Conservation (phyloP, 2,329 filamentous ascomycete genomes). For the Diaporthe sp. region DNA sequence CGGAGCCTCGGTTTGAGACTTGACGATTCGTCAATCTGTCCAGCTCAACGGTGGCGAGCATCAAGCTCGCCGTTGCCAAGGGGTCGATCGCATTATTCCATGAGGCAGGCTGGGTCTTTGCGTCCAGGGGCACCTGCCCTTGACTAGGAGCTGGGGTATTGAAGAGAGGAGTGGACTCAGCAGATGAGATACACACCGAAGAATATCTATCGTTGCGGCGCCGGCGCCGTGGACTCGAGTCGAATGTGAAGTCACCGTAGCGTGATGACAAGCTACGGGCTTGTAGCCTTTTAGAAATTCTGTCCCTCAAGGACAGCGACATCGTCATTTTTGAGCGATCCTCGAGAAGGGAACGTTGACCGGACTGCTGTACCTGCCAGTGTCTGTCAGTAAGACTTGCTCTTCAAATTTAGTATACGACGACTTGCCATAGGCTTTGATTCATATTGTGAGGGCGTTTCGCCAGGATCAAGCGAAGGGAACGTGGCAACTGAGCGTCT, state of each 20-base stretch:
- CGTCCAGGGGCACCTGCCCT: neutral
- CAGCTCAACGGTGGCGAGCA: neutral
- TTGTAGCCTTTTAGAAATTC: neutral
- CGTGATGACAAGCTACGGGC: neutral
- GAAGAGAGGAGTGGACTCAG: slow-evolving; percentile 4
- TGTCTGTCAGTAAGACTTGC: neutral
- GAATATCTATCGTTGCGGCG: neutral
- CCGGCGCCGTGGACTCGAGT: neutral
- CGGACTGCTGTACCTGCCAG: neutral
- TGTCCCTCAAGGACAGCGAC: neutral
- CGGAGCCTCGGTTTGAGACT: neutral
- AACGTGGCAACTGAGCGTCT: no score
- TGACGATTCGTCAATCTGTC: neutral
- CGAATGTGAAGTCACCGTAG: neutral
- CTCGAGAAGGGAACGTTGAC: neutral
- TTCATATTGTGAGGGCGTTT: neutral
- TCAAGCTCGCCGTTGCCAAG: neutral
- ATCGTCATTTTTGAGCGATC: slow-evolving; percentile 2
- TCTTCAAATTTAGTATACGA: neutral
- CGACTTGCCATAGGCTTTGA: neutral
- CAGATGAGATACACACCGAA: slow-evolving; percentile 6
- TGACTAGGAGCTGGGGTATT: neutral
- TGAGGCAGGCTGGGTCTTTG: neutral
- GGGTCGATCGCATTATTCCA: slow-evolving; percentile 6
- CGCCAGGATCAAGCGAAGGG: neutral